Evolutionary conservation across 75 land plant species (phyloP).

Genomic region (Cunninghamia lanceolata): DNA sequence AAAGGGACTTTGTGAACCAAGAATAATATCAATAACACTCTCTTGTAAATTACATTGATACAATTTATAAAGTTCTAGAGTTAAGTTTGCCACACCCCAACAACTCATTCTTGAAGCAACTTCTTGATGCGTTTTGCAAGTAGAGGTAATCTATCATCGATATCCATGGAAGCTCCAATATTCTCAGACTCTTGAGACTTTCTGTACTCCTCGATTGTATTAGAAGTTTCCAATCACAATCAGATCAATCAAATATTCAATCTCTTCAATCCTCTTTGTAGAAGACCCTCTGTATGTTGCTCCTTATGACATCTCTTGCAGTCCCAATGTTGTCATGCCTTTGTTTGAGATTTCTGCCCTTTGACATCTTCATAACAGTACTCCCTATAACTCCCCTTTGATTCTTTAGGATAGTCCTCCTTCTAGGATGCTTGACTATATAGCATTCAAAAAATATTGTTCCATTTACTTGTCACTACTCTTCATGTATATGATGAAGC

Average conservation of each 20-base stretch:
- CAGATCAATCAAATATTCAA: not conserved
- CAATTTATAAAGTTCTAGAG: constrained; percentile 45
- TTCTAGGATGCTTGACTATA: no score
- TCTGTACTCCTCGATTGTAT: not conserved
- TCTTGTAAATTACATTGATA: constrained; percentile 30
- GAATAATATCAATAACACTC: constrained; percentile 31
- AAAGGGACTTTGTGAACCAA: constrained; percentile 33
- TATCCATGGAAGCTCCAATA: not conserved
- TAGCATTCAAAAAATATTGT: no score
- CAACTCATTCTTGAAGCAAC: constrained; percentile 37
- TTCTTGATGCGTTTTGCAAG: constrained; percentile 33
- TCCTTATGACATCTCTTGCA: no score
- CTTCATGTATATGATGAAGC: no score
- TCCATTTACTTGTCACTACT: no score
- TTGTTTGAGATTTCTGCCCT: no score
- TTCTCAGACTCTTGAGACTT: not conserved
- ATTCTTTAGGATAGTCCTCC: no score
- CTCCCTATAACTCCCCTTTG: no score
- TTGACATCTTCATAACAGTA: no score
- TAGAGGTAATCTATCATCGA: constrained; percentile 18
- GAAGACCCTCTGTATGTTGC: no score
- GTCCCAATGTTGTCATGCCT: no score
- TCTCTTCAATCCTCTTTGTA: not conserved
- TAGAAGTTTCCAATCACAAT: not conserved
- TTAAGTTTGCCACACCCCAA: constrained; percentile 41